Evolutionary conservation across 257 asterid genomes (phyloP), one percentile per base, ranked within the genome.

Genomic region (Ajuga chamaepitys): DNA sequence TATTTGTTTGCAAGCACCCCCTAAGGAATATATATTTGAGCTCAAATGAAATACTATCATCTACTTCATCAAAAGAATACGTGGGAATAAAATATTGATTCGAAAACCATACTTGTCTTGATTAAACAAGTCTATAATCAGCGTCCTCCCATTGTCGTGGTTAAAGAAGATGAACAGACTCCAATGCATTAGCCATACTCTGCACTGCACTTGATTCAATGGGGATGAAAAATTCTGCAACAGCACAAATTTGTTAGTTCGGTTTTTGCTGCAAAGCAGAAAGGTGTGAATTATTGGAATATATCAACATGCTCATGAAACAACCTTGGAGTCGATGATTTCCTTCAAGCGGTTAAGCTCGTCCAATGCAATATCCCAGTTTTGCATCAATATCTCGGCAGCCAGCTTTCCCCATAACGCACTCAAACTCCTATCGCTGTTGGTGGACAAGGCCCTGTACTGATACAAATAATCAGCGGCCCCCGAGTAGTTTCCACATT

Each of bases 121-220:
- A 70, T 88, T 90, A 75, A 90, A 94, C 79, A 90, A 84, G 75
- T 94, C 99, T 9, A 90, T 90, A 68, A 94, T 88, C 71, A 64
- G 93, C 14, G 95, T 90, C 66, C 95, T 88, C 58, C 97, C 97
- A 76, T 90, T 94, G 52, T 94, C 99, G 75, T 94, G 97, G 88
- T 94, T 94, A 71, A 94, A 94, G 89, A 94, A 94, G 77, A 94
- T 86, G 73, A 94, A 94, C 41, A 94, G 79, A 69, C 99, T 85
- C 99, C 96, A 94, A 69, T 94, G 99, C 99, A 94, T 90, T 28
- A 94, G 77, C 97, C 99, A 94, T 62, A 94, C 86, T 74, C 99
- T 83, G 59, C 82, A 76, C 68, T 90, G 97, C 45, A 94, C 96
- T 81, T 94, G 99, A 81, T 85, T 91, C 83, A 88, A 4, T 1